Base-by-base conservation (phyloP, 2,329 filamentous ascomycete species). In the Hypoxylon sp. region DNA sequence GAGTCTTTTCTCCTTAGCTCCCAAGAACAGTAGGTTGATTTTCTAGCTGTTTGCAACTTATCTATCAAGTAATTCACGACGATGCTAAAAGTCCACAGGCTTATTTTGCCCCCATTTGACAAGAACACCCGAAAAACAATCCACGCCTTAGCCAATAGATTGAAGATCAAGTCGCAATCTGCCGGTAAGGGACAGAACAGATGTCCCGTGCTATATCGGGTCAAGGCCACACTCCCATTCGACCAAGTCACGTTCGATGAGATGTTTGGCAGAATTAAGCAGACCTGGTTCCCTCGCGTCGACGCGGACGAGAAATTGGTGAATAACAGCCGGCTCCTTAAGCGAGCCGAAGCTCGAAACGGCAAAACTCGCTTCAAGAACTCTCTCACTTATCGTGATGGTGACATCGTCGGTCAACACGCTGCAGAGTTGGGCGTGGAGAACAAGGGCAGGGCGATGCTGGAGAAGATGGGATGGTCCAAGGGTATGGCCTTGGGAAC, bases 401-500 rank as follows among this genome's bases (percentile, higher is more conserved):
- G 94, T 12, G 92, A 97, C 60, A 76, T 96, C 19, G 91, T 97
- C 2, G 94, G 93, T 36, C 90, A 83, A 1, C 83, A 85, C 36
- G 92, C 93, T 1, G 89, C 91, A 7, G 92, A 96, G 69, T 79
- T 99, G 21, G 89, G 90, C 1, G 76, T 78, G 3, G 89, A 88
- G 43, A 97, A 96, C 68, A 90, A 84, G 60, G 94, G 94, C 7
- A 83, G 91, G 40, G 84, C 85, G 2, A 89, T 99, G 84, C 74
- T 99, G 58, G 91, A 96, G 74, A 97, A 94, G 73, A 97, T 97
- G 94, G 94, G 94, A 3, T 99, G 94, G 92, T 89, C 83, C 55
- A 87, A 80, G 42, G 94, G 94, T 4, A 96, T 87, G 66, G 89
- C 89, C 1, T 79, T 99, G 1, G 94, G 94, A 42, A 84, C 89